Percentiles rank a stretch among this genome's conserved stretches.
These are phyloP conservation scores for Keithomyces neogunnii DNA, from an alignment of 2,329 filamentous ascomycete genomes.

Conservation along the genomic window DNA sequence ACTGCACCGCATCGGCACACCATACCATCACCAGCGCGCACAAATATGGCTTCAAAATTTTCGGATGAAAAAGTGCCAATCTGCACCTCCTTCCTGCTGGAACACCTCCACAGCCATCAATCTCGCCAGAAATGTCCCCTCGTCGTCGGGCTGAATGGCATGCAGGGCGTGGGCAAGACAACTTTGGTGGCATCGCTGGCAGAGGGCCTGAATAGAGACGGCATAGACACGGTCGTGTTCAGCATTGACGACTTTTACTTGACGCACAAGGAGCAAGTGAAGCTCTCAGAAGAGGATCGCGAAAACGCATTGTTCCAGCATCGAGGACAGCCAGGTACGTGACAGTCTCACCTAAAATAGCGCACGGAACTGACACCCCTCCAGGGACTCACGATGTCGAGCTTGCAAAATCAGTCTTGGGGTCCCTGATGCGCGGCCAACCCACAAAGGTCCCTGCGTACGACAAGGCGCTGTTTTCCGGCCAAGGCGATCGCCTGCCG, in stretches of 20 bases:
- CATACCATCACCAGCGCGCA: too few relatives aligned
- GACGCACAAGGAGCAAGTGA: conserved; percentile 56
- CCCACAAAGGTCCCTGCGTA: conserved; percentile 61
- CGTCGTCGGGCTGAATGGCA: conserved; percentile 80
- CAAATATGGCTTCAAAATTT: too few relatives aligned
- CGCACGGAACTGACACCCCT: not conserved
- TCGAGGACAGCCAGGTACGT: conserved; percentile 20
- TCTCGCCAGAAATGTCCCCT: conserved; percentile 43
- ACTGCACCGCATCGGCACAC: too few relatives aligned
- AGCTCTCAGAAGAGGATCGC: conserved; percentile 56
- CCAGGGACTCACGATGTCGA: conserved; percentile 63
- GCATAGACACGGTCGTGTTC: conserved; percentile 60
- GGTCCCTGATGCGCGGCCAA: conserved; percentile 40
- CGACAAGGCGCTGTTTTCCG: conserved; percentile 72
- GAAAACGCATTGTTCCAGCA: conserved; percentile 52
- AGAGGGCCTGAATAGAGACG: conserved; percentile 44
- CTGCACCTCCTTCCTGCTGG: conserved; percentile 69
- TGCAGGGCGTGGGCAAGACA: conserved; percentile 90
- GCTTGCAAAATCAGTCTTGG: conserved; percentile 56
- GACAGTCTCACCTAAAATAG: not conserved
- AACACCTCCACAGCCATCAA: conserved; percentile 45
- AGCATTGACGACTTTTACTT: conserved; percentile 91
- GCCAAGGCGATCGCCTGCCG: conserved; percentile 67
- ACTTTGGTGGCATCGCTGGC: conserved; percentile 68
- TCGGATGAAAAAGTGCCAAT: conserved; percentile 70